Evolutionary conservation across 2,329 filamentous ascomycete species (phyloP).

Genomic region (Cladophialophora psammophila): DNA sequence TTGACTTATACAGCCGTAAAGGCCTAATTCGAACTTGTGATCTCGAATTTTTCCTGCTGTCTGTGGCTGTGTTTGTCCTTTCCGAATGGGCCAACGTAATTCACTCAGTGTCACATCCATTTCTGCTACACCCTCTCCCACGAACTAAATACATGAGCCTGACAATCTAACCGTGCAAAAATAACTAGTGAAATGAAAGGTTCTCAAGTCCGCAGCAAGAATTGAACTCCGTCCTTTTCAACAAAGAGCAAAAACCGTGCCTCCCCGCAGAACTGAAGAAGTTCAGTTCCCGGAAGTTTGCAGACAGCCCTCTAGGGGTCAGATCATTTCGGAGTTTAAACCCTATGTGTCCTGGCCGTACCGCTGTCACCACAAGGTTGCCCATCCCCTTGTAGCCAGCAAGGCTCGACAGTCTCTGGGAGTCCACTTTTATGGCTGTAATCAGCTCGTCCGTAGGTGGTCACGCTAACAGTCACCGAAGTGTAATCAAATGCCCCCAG

Average conservation of each 20-base stretch:
- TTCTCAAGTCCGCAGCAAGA: not conserved
- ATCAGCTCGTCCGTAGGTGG: slow-evolving; percentile 16
- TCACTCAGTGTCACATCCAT: not conserved
- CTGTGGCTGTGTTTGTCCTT: not conserved
- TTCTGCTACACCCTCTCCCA: not conserved
- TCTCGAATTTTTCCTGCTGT: not conserved
- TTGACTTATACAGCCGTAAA: not conserved
- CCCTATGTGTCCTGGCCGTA: slow-evolving; percentile 20
- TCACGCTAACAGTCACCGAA: not conserved
- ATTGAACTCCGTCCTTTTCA: not conserved
- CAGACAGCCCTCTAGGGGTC: slow-evolving; percentile 16
- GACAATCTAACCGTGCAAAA: not conserved
- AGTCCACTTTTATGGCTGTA: slow-evolving; percentile 20
- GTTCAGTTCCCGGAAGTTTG: slow-evolving; percentile 18
- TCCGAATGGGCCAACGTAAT: not conserved
- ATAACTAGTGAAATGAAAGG: not conserved
- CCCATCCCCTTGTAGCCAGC: slow-evolving; percentile 3
- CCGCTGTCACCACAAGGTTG: slow-evolving; percentile 13
- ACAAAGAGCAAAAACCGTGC: slow-evolving; percentile 19
- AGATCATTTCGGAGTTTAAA: slow-evolving; percentile 12
- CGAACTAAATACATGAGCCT: not conserved
- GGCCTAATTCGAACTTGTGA: not conserved
- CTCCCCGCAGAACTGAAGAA: slow-evolving; percentile 11
- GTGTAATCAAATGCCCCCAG: no score
- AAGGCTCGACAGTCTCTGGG: slow-evolving; percentile 20